phyloP scores from a whole-genome alignment of 2,329 filamentous ascomycete species.

The Talaromyces sp. region DNA sequence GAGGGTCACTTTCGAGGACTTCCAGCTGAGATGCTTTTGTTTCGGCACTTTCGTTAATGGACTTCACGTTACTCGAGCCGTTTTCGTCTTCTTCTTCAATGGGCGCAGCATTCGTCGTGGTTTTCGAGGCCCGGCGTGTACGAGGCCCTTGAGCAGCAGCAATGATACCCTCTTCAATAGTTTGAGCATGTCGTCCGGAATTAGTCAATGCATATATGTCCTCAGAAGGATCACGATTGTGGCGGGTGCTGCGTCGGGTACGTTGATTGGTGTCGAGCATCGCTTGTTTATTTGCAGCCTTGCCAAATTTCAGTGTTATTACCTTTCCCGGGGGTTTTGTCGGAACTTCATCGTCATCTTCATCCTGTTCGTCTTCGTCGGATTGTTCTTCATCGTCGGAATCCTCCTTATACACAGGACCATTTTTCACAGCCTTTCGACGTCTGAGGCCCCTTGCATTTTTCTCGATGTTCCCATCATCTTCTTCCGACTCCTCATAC shows the following conservation, averaged over 20 bases:
- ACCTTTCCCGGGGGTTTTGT: slow-evolving; percentile 22
- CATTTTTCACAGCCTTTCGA: slow-evolving; percentile 52
- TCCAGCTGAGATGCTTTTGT: slow-evolving; percentile 40
- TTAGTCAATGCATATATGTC: slow-evolving; percentile 55
- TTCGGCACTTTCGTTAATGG: slow-evolving; percentile 43
- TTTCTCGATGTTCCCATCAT: slow-evolving; percentile 42
- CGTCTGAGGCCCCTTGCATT: slow-evolving; percentile 55
- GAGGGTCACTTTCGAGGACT: slow-evolving; percentile 39
- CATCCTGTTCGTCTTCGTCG: slow-evolving; percentile 30
- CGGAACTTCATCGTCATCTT: slow-evolving; percentile 18
- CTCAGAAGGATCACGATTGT: slow-evolving; percentile 53
- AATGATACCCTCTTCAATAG: slow-evolving; percentile 47
- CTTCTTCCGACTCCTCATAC: slow-evolving; percentile 39
- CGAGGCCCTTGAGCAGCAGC: slow-evolving; percentile 46
- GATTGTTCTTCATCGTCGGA: slow-evolving; percentile 33
- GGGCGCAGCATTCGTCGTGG: slow-evolving; percentile 39
- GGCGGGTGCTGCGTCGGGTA: slow-evolving; percentile 53
- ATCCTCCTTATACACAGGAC: slow-evolving; percentile 54
- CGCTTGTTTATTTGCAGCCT: slow-evolving; percentile 25
- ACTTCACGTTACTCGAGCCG: slow-evolving; percentile 19
- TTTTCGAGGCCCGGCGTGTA: slow-evolving; percentile 26
- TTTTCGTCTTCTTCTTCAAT: slow-evolving; percentile 28
- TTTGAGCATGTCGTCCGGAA: slow-evolving; percentile 53
- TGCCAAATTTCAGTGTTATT: slow-evolving; percentile 29
- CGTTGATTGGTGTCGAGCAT: slow-evolving; percentile 20